These are phyloP conservation scores for Capsella bursapastoris DNA, from an alignment of 345 rosid species.

Conservation along the genomic window DNA sequence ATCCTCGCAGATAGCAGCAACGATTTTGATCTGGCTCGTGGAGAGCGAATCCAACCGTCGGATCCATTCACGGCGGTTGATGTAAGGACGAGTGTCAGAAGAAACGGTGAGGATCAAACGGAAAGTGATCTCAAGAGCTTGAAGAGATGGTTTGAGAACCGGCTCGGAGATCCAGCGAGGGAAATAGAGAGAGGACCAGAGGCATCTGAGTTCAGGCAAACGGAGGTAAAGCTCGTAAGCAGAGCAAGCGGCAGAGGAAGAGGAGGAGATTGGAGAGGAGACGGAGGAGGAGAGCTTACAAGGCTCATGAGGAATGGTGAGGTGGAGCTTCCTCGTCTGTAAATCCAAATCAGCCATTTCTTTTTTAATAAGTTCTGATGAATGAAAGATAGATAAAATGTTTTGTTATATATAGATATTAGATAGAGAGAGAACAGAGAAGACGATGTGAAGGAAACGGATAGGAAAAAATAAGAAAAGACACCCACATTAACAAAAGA, in stretches of 20 bases:
- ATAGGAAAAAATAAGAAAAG: constrained; percentile 15
- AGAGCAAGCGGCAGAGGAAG: constrained; percentile 59
- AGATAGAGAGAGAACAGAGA: not conserved
- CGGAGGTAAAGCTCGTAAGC: constrained; percentile 84
- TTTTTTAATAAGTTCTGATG: not conserved
- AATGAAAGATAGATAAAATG: not conserved
- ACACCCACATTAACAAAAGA: constrained; percentile 3
- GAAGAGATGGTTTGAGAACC: constrained; percentile 75
- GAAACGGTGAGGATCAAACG: constrained; percentile 69
- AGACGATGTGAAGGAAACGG: constrained; percentile 23
- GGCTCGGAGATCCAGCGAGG: constrained; percentile 71
- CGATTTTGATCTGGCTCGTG: constrained; percentile 66
- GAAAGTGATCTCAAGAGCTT: constrained; percentile 82
- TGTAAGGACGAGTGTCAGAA: constrained; percentile 80
- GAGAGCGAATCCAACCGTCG: constrained; percentile 76
- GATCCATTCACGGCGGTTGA: constrained; percentile 68
- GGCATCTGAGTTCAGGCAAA: constrained; percentile 62
- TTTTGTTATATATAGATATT: not conserved
- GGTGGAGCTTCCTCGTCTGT: constrained; percentile 55
- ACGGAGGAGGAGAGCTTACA: constrained; percentile 28
- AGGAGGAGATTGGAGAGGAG: constrained; percentile 48
- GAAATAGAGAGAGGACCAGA: constrained; percentile 58
- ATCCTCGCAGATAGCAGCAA: constrained; percentile 64
- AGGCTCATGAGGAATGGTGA: constrained; percentile 48
- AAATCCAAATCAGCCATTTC: constrained; percentile 76